phyloP scores from a whole-genome alignment of 176 grass and related monocot genomes.

The Tillandsia fasciculata region DNA sequence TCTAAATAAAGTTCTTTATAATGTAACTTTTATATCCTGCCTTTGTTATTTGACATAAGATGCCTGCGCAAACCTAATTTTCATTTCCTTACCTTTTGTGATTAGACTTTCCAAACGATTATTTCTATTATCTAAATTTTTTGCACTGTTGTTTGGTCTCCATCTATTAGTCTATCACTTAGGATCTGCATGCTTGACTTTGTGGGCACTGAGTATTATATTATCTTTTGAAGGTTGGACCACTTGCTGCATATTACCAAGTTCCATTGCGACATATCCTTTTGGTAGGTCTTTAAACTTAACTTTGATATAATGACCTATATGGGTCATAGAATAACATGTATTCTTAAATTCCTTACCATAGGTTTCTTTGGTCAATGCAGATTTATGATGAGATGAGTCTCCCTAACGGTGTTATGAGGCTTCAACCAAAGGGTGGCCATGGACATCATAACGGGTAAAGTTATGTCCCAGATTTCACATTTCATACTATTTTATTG shows the following conservation, averaged over 20 bases:
- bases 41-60: too few species aligned
- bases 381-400: slow-evolving; percentile 95
- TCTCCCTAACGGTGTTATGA: slow-evolving; percentile 76
- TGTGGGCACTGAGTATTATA: neutral
- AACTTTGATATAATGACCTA: slow-evolving; percentile 16
- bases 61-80: too few species aligned
- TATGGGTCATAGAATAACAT: slow-evolving; percentile 2
- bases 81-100: neutral
- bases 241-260: slow-evolving; percentile 91
- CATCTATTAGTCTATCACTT: neutral
- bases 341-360: neutral
- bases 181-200: neutral
- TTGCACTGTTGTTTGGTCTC: neutral
- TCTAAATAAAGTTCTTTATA: too few species aligned
- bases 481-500: neutral
- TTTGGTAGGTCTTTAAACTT: slow-evolving; percentile 37
- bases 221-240: slow-evolving; percentile 35
- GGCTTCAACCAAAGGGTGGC: slow-evolving; percentile 77
- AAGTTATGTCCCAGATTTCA: neutral
- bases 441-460: slow-evolving; percentile 97
- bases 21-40: too few species aligned
- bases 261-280: slow-evolving; percentile 83
- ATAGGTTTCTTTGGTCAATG: slow-evolving; percentile 1
- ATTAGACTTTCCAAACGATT: neutral
- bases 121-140: neutral